Evolutionary conservation across 495 filamentous ascomycete species (phyloP).

Genomic region (Corynascus novoguineensis): DNA sequence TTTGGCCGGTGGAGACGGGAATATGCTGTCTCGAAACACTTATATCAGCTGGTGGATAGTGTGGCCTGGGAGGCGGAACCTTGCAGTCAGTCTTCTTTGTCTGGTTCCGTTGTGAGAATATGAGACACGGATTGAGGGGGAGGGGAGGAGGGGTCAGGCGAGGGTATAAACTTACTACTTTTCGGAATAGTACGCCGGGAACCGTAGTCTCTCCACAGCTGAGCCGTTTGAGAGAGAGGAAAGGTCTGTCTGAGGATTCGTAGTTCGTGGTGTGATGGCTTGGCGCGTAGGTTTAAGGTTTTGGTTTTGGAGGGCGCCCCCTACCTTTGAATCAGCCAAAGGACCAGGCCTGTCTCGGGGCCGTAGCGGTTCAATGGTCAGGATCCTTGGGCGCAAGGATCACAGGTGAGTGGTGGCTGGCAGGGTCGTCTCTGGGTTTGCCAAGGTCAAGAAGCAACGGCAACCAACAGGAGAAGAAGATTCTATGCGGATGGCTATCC

Average conservation of each 20-base stretch:
- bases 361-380: constrained; percentile 12
- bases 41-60: constrained; percentile 16
- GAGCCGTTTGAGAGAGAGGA: constrained; percentile 1
- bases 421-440: not conserved
- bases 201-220: constrained; percentile 5
- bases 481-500: too few relatives aligned
- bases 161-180: constrained; percentile 12
- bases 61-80: constrained; percentile 10
- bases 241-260: not conserved
- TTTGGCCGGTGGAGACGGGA: constrained; percentile 20
- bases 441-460: constrained; percentile 3
- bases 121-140: constrained; percentile 27
- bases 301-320: constrained; percentile 29
- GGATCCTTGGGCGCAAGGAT: constrained; percentile 31
- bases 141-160: too few relatives aligned
- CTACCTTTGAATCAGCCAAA: constrained; percentile 17
- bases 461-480: not conserved
- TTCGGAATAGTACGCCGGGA: not conserved
- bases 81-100: constrained; percentile 29
- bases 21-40: constrained; percentile 21
- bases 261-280: not conserved
- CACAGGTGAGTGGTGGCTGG: constrained; percentile 11
- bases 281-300: not conserved
- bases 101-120: constrained; percentile 11
- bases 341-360: constrained; percentile 5